Conservation (phyloP, 768 basidiomycete genomes). For the Daedaleopsis nitida region DNA sequence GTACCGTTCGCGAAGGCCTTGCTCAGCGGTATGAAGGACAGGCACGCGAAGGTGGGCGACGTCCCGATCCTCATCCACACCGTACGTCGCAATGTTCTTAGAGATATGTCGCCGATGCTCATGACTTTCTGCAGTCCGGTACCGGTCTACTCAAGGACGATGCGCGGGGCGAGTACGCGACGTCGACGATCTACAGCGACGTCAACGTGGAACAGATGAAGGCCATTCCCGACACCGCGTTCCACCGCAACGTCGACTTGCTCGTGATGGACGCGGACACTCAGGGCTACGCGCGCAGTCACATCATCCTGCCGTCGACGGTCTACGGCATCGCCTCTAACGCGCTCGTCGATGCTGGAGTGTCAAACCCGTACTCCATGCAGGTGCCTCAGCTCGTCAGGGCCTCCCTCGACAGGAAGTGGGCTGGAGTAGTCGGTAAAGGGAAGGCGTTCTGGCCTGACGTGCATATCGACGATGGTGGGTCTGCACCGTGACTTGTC, state of each 20-base stretch:
- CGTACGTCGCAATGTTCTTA: slow-evolving; percentile 40
- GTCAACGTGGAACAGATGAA: too few species aligned
- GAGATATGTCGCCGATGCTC: too few species aligned
- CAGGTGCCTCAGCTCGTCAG: slow-evolving; percentile 53
- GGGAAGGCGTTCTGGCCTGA: slow-evolving; percentile 64
- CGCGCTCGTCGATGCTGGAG: slow-evolving; percentile 48
- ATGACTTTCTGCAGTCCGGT: slow-evolving; percentile 3
- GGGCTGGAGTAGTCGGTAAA: slow-evolving; percentile 55
- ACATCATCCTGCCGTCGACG: slow-evolving; percentile 56
- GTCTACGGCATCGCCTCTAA: slow-evolving; percentile 60
- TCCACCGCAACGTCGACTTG: slow-evolving; percentile 53
- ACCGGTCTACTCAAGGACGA: slow-evolving; percentile 46
- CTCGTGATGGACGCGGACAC: slow-evolving; percentile 47
- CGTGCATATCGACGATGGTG: slow-evolving; percentile 58
- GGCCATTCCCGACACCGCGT: slow-evolving; percentile 43
- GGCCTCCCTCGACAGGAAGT: slow-evolving; percentile 46
- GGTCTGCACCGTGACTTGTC: too few species aligned
- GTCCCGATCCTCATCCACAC: slow-evolving; percentile 61
- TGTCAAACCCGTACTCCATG: slow-evolving; percentile 54
- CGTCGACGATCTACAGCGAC: too few species aligned
- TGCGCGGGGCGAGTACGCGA: too few species aligned
- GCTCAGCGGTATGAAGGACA: slow-evolving; percentile 55
- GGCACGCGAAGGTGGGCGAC: too few species aligned
- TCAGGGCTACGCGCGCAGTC: slow-evolving; percentile 52
- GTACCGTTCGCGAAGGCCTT: slow-evolving; percentile 45